Evolutionary conservation across 805 yeast species (phyloP).

Genomic region (Saccharomyces mikatae): DNA sequence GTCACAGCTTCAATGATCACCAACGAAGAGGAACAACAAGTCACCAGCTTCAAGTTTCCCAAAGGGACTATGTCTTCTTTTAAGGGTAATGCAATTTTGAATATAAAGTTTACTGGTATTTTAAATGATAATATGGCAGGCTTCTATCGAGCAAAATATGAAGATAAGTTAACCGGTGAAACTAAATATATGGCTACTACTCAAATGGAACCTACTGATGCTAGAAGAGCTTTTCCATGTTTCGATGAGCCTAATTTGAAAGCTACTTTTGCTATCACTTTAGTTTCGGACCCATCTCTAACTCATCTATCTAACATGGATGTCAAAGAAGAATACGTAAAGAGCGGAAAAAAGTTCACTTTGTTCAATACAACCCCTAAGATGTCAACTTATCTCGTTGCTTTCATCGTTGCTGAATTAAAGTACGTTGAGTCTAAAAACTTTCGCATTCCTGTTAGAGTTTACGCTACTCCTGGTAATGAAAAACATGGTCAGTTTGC

Average conservation of each 20-base stretch:
- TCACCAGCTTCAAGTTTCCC: conserved; percentile 51
- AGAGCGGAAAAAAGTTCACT: conserved; percentile 45
- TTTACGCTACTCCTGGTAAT: conserved; percentile 72
- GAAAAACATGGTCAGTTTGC: conserved; percentile 65
- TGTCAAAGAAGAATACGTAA: conserved; percentile 41
- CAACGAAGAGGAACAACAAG: conserved; percentile 50
- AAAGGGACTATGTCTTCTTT: conserved; percentile 29
- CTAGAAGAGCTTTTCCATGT: conserved; percentile 81
- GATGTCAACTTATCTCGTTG: conserved; percentile 81
- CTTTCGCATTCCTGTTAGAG: conserved; percentile 69
- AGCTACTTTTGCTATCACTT: conserved; percentile 59
- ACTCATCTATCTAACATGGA: conserved; percentile 68
- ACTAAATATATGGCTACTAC: conserved; percentile 72
- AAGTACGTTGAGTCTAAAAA: conserved; percentile 59
- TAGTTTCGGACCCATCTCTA: conserved; percentile 47
- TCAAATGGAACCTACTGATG: conserved; percentile 82
- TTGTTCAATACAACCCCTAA: conserved; percentile 67
- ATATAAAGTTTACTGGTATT: conserved; percentile 49
- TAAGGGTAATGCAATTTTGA: conserved; percentile 30
- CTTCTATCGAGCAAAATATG: conserved; percentile 64
- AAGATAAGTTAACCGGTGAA: conserved; percentile 47
- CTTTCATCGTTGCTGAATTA: conserved; percentile 76
- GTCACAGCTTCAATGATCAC: conserved; percentile 37
- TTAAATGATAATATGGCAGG: conserved; percentile 78
- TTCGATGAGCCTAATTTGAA: conserved; percentile 79